Conservation (phyloP, 441 rosid genomes). For the Gossypium gossypioides region DNA sequence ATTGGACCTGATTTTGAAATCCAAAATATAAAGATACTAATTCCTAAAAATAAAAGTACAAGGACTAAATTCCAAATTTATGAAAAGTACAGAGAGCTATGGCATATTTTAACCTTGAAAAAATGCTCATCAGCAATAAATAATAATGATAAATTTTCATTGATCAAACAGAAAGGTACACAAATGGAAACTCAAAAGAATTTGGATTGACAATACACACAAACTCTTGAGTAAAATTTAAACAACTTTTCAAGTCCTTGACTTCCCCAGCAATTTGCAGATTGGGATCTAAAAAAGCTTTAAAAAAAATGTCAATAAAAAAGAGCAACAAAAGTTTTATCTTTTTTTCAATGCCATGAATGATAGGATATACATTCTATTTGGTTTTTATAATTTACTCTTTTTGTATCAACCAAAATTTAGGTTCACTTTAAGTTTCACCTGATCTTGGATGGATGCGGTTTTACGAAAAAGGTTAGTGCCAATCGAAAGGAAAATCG, state of each 20-base stretch:
- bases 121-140: too few relatives aligned
- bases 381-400: background rate
- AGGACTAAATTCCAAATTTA: too few relatives aligned
- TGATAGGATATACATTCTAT: background rate
- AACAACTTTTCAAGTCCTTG: background rate
- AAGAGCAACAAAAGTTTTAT: background rate
- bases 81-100: too few relatives aligned
- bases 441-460: slow-evolving; percentile 11
- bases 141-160: background rate
- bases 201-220: background rate
- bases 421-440: slow-evolving; percentile 7
- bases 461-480: slow-evolving; percentile 30
- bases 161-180: background rate
- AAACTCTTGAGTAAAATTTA: background rate
- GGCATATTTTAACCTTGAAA: too few relatives aligned
- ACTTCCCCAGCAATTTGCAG: background rate
- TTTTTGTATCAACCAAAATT: slow-evolving; percentile 30
- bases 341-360: background rate
- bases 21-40: too few relatives aligned
- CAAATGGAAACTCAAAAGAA: background rate
- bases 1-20: too few relatives aligned
- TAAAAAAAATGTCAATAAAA: background rate
- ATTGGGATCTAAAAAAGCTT: background rate
- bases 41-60: too few relatives aligned
- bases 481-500: slow-evolving; percentile 8